These are phyloP conservation scores for Mayamaea pseudoterrestris DNA, from an alignment of 108 stramenopile species.

Conservation along the genomic window DNA sequence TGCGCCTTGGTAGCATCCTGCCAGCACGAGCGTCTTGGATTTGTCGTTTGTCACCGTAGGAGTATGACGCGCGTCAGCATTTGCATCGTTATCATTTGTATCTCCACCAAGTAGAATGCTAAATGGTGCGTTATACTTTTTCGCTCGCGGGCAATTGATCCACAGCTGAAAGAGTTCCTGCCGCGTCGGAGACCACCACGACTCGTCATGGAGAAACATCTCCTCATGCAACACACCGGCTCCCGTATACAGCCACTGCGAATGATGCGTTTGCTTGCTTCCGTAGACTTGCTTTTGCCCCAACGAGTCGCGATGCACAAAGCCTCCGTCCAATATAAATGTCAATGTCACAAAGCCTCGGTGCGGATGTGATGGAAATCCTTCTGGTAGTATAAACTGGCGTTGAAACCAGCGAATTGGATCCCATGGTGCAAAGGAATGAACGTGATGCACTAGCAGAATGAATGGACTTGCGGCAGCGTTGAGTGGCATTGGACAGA, in stretches of 20 bases:
- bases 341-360: constrained; percentile 78
- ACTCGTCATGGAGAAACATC: constrained; percentile 56
- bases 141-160: constrained; percentile 51
- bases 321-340: constrained; percentile 63
- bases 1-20: constrained; percentile 8
- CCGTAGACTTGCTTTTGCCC: constrained; percentile 62
- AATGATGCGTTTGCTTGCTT: constrained; percentile 15
- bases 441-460: constrained; percentile 75
- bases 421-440: constrained; percentile 63
- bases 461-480: constrained; percentile 67
- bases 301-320: constrained; percentile 72
- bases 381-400: constrained; percentile 58
- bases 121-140: constrained; percentile 40
- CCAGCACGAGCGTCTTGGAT: constrained; percentile 7
- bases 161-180: constrained; percentile 81
- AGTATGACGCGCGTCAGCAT: no score
- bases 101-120: constrained; percentile 27
- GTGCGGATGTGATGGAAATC: constrained; percentile 83
- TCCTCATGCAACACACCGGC: constrained; percentile 82
- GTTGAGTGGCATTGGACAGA: constrained; percentile 81
- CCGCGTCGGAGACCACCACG: constrained; percentile 6
- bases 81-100: constrained; percentile 3
- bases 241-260: constrained; percentile 74
- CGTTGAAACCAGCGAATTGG: constrained; percentile 45
- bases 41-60: constrained; percentile 2